phyloP scores from a whole-genome alignment of 345 rosid species.

The Abelmoschus esculentus region DNA sequence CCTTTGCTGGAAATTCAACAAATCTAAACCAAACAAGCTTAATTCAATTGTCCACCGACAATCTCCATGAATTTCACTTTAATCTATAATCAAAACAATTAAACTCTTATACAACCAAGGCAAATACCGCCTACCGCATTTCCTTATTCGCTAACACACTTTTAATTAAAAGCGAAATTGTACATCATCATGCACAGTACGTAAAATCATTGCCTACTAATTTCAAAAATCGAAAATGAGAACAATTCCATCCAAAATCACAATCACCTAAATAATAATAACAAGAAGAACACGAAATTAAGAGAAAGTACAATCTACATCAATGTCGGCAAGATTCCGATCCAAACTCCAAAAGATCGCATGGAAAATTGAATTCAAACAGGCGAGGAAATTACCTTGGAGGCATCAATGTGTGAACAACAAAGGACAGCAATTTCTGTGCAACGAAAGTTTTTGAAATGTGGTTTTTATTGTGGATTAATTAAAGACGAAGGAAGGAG shows the following conservation, averaged over 20 bases:
- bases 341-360: background rate
- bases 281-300: background rate
- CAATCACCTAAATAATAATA: background rate
- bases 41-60: background rate
- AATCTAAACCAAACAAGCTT: background rate
- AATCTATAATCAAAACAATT: too few relatives aligned
- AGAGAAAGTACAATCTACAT: background rate
- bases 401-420: background rate
- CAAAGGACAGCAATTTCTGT: too few relatives aligned
- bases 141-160: background rate
- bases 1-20: too few relatives aligned
- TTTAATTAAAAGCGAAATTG: background rate
- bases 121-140: background rate
- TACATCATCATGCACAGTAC: too few relatives aligned
- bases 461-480: background rate
- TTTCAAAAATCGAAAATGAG: too few relatives aligned
- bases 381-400: slow-evolving; percentile 13
- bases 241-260: too few relatives aligned
- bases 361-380: background rate
- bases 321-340: background rate
- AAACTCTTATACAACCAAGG: background rate
- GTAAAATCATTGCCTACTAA: too few relatives aligned
- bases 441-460: background rate
- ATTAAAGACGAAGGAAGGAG: background rate
- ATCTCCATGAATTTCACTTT: too few relatives aligned